Conservation (phyloP, 2,329 filamentous ascomycete species). For the Pseudogymnoascus sp. region DNA sequence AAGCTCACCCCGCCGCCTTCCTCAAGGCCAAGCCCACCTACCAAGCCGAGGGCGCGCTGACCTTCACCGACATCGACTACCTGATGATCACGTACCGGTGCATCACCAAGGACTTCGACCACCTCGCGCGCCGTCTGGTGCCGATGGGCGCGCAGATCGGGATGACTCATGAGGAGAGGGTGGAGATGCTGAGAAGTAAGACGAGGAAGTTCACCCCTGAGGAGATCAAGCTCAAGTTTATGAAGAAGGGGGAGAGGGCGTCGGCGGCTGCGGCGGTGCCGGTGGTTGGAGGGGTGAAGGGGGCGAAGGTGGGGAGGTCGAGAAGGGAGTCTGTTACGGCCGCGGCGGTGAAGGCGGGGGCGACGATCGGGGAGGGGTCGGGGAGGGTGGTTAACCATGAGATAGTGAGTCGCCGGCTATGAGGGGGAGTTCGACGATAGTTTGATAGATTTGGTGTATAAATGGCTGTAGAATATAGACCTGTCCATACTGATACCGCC, state of each 20-base stretch:
- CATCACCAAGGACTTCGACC: slow-evolving; percentile 60
- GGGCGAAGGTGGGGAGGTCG: not conserved
- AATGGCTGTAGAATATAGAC: not conserved
- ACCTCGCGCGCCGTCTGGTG: slow-evolving; percentile 61
- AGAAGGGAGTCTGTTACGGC: not conserved
- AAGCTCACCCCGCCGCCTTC: slow-evolving; percentile 68
- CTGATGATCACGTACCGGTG: slow-evolving; percentile 64
- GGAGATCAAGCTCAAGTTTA: slow-evolving; percentile 53
- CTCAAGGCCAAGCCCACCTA: slow-evolving; percentile 61
- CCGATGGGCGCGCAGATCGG: slow-evolving; percentile 64
- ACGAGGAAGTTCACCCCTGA: slow-evolving; percentile 58
- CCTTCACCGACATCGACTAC: slow-evolving; percentile 77
- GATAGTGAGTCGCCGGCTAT: not conserved
- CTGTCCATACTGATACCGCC: not conserved
- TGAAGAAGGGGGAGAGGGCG: not conserved
- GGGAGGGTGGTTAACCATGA: slow-evolving; percentile 5
- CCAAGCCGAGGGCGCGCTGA: slow-evolving; percentile 56
- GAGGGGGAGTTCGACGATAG: not conserved
- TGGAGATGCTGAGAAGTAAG: slow-evolving; percentile 52
- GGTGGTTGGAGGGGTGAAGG: not conserved
- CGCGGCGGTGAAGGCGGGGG: not conserved
- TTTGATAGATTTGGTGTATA: not conserved
- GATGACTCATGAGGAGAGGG: slow-evolving; percentile 55
- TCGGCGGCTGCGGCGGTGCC: not conserved
- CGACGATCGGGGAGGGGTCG: not conserved